Percentiles rank a stretch among this genome's conserved stretches.
phyloP scores from a whole-genome alignment of 2,329 filamentous ascomycete genomes.

The Neonectria coccinea region DNA sequence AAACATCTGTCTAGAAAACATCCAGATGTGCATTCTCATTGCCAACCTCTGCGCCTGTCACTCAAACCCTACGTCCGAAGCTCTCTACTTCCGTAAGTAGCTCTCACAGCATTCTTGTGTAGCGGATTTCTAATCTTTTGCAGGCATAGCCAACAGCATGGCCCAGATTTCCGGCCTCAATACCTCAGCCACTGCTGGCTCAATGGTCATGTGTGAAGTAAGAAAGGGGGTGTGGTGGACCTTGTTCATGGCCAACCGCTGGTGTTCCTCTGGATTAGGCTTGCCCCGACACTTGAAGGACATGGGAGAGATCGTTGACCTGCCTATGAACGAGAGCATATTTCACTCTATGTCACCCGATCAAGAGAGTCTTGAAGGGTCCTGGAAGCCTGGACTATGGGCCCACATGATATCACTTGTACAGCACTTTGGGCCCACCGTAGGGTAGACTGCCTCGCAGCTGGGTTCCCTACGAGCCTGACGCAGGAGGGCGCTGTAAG shows the following conservation, averaged over 20 bases:
- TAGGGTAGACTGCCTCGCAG: slow-evolving; percentile 32
- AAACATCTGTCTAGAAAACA: slow-evolving; percentile 33
- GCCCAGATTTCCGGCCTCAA: slow-evolving; percentile 17
- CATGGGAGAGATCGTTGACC: slow-evolving; percentile 8
- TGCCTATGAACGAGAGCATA: slow-evolving; percentile 45
- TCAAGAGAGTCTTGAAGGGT: background rate
- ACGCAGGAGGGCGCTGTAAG: slow-evolving; percentile 43
- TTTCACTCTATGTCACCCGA: slow-evolving; percentile 36
- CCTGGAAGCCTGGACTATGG: slow-evolving; percentile 49
- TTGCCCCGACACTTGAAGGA: slow-evolving; percentile 29
- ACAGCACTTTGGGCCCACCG: slow-evolving; percentile 46
- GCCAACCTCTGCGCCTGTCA: slow-evolving; percentile 16
- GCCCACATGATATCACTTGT: slow-evolving; percentile 50
- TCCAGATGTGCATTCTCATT: slow-evolving; percentile 29
- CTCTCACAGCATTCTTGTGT: no score
- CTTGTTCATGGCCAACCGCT: slow-evolving; percentile 34
- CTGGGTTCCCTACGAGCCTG: slow-evolving; percentile 9
- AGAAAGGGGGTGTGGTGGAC: slow-evolving; percentile 32
- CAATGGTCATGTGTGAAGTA: background rate
- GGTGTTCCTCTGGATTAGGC: slow-evolving; percentile 34
- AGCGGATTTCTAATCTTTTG: background rate
- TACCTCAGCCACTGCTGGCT: background rate
- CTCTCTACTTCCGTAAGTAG: slow-evolving; percentile 25
- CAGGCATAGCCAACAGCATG: slow-evolving; percentile 28
- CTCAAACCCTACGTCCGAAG: slow-evolving; percentile 23